Evolutionary conservation across 2,329 filamentous ascomycete species (phyloP), one percentile per base, ranked within the genome.

Genomic region (Saccharata proteae): DNA sequence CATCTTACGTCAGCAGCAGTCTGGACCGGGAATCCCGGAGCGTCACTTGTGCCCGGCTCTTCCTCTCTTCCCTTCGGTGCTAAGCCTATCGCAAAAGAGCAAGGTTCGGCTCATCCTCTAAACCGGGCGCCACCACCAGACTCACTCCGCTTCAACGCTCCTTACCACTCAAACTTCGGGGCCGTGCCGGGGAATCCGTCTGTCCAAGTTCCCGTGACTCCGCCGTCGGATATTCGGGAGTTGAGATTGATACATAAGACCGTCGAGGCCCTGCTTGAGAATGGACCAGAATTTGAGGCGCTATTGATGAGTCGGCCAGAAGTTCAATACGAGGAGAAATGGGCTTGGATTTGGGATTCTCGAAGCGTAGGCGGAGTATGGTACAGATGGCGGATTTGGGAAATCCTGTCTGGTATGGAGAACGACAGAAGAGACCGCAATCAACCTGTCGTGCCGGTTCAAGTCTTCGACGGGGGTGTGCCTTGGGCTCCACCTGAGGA

Each of bases 261-360:
- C 0, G 69, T 93, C 19, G 88, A 96, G 48, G 69, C 71, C 3
- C 64, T 96, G 0, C 61, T 94, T 6, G 72, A 75, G 14, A 74
- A 90, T 43, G 85, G 86, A 0, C 74, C 82, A 0, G 83, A 90
- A 47, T 92, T 93, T 38, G 90, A 98, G 55, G 85, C 86, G 4
- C 64, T 93, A 2, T 67, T 98, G 5, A 96, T 96, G 90, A 79
- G 77, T 29, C 69, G 82, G 12, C 73, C 80, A 0, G 75, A 85
- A 33, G 80, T 96, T 1, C 83, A 93, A 50, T 70, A 68, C 23
- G 82, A 93, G 37, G 82, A 93, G 52, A 85, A 79, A 42, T 96
- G 88, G 76, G 80, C 85, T 0, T 98, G 86, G 81, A 65, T 98
- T 4, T 98, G 83, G 77, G 80, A 96, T 52, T 71, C 85, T 13